Evolutionary conservation across 169 alveolate species (phyloP), one percentile per base, ranked within the genome.

Genomic region (Plasmodium vivax): DNA sequence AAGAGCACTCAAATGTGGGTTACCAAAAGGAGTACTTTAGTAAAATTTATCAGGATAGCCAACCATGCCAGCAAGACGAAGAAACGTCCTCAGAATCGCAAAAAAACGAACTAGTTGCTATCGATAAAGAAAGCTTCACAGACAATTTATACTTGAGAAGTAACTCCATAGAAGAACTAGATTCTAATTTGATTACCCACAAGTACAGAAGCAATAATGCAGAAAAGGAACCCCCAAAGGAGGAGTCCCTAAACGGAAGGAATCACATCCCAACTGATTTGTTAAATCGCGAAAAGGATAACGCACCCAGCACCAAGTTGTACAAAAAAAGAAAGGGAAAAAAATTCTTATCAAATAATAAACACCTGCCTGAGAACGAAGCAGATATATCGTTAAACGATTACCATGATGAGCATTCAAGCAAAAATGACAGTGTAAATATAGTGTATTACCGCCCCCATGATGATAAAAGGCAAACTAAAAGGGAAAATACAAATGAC

Each of bases 131-230:
- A 9, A 38, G 30, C 68, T 56, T 54, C 82, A 54, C 87, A 75
- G 93, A 87, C 14, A 80, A 62, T 80, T 47, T 80, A 80, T 77
- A 62, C 51, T 38, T 88, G 56, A 88, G 75, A 32, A 79, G 75
- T 80, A 88, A 79, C 47, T 88, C 84, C 27, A 88, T 88, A 88
- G 94, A 88, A 62, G 94, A 88, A 51, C 36, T 88, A 58, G 94
- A 88, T 62, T 88, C 83, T 6, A 88, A 88, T 80, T 88, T 88
- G 82, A 58, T 88, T 14, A 88, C 82, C 47, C 32, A 88, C 12
- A 88, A 88, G 36, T 88, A 88, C 72, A 73, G 43, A 88, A 62
- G 56, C 10, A 88, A 79, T 38, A 36, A 58, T 43, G 4, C 16
- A 0, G 75, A 62, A 30, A 68, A 41, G 36, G 74, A 38, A 56